Conservation (phyloP, 495 filamentous ascomycete genomes). For the Cladorrhinum samala region DNA sequence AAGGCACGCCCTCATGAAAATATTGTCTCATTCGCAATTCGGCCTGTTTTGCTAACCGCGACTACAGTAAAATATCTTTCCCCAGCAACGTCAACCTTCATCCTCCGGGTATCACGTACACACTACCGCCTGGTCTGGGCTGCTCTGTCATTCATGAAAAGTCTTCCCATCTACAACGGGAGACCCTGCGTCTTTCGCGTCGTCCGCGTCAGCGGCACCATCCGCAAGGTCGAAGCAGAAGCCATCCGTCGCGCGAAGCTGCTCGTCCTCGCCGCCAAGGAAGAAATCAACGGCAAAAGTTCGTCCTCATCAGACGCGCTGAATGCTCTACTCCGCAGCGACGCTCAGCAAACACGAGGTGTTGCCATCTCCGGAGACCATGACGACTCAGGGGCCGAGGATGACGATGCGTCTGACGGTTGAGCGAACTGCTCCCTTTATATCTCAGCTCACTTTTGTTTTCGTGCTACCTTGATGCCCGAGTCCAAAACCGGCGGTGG, state of each 20-base stretch:
- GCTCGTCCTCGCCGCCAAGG: constrained; percentile 59
- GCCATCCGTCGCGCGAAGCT: constrained; percentile 68
- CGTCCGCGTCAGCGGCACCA: constrained; percentile 88
- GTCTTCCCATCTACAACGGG: constrained; percentile 52
- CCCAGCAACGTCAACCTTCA: constrained; percentile 85
- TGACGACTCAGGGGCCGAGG: constrained; percentile 48
- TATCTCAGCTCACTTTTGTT: constrained; percentile 19
- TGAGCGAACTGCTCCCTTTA: neutral
- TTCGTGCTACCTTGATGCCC: constrained; percentile 25
- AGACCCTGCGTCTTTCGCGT: constrained; percentile 72
- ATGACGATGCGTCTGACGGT: constrained; percentile 34
- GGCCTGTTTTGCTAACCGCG: neutral
- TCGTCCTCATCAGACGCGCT: constrained; percentile 30
- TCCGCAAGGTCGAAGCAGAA: constrained; percentile 85
- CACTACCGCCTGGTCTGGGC: constrained; percentile 86
- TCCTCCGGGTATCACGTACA: constrained; percentile 70
- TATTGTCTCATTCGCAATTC: neutral
- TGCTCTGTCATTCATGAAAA: constrained; percentile 74
- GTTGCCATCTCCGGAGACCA: constrained; percentile 34
- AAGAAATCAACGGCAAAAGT: constrained; percentile 30
- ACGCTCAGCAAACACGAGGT: constrained; percentile 28
- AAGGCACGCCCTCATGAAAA: constrained; percentile 42
- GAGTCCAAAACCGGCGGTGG: constrained; percentile 5
- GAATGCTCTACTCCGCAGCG: constrained; percentile 34
- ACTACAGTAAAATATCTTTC: constrained; percentile 84